Evolutionary conservation across 2,329 filamentous ascomycete species (phyloP), one percentile per base, ranked within the genome.

Genomic region (Monosporascus sp.): DNA sequence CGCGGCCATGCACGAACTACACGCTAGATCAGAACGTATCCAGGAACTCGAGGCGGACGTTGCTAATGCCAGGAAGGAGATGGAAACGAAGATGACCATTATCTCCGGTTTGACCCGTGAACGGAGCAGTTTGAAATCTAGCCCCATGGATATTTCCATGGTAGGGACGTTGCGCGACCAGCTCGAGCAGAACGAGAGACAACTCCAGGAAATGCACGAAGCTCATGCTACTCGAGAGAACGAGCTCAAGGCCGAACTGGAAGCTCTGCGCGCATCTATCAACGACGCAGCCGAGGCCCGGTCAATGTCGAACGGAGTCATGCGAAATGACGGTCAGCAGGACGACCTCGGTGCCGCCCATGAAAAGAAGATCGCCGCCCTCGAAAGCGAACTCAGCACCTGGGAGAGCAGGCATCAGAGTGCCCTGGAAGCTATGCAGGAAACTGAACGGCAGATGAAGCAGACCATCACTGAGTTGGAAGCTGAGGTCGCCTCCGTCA

Each of bases 31-130:
- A 39, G 92, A 97, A 68, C 85, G 92, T 27, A 92, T 97, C 50
- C 89, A 95, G 65, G 86, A 92, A 63, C 78, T 99, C 15, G 94
- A 99, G 70, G 84, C 85, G 6, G 93, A 96, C 61, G 82, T 97
- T 52, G 77, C 85, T 25, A 85, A 84, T 4, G 83, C 91, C 22
- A 94, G 90, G 75, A 96, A 91, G 75, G 94, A 99, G 70, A 96
- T 97, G 87, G 94, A 99, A 67, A 86, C 83, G 57, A 99, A 99
- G 81, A 91, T 93, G 77, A 89, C 90, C 31, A 92, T 99, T 66
- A 97, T 99, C 62, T 90, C 90, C 31, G 94, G 94, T 6, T 78
- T 99, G 58, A 96, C 94, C 3, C 87, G 94, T 51, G 95, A 99
- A 71, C 81, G 95, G 54, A 93, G 90, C 3, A 97, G 91, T 72